These are phyloP conservation scores for Cyclotella distinguenda DNA, from an alignment of 108 stramenopile genomes.

Conservation along the genomic window DNA sequence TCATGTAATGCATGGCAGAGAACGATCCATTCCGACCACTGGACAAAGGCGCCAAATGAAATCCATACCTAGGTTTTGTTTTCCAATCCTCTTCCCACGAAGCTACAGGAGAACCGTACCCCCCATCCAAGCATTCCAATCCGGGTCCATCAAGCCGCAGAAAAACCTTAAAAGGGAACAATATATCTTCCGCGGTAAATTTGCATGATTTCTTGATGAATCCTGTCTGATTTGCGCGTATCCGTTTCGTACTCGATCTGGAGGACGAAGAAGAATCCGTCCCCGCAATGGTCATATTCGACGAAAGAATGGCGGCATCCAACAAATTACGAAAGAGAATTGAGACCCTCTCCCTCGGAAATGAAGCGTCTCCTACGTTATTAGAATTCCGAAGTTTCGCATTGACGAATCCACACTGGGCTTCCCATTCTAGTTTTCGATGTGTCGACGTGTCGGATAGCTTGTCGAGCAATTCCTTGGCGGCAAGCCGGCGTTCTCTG, in stretches of 20 bases:
- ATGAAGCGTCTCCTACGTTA: conserved; percentile 1
- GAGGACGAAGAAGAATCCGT: not conserved
- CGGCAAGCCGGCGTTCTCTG: conserved; percentile 31
- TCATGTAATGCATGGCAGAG: conserved; percentile 21
- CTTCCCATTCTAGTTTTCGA: conserved; percentile 29
- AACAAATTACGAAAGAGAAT: conserved; percentile 32
- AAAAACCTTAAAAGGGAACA: conserved; percentile 43
- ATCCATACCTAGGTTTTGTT: conserved; percentile 24
- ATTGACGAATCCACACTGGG: conserved; percentile 13
- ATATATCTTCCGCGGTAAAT: conserved; percentile 32
- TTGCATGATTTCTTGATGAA: conserved; percentile 21
- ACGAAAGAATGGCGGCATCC: conserved; percentile 29
- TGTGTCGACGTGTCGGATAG: conserved; percentile 23
- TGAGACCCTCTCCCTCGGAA: conserved; percentile 34
- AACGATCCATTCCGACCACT: conserved; percentile 4
- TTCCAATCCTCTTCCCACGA: conserved; percentile 40
- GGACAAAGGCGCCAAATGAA: conserved; percentile 24
- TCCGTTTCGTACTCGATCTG: conserved; percentile 1
- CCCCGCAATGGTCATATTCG: conserved; percentile 7
- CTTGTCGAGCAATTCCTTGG: conserved; percentile 34
- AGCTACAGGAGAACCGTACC: conserved; percentile 8
- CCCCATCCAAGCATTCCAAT: conserved; percentile 36
- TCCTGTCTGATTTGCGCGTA: conserved; percentile 36
- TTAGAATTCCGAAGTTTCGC: not conserved
- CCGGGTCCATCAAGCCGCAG: conserved; percentile 21